Evolutionary conservation across 306 rosid species (phyloP).

Genomic region (Lagenaria siceraria): DNA sequence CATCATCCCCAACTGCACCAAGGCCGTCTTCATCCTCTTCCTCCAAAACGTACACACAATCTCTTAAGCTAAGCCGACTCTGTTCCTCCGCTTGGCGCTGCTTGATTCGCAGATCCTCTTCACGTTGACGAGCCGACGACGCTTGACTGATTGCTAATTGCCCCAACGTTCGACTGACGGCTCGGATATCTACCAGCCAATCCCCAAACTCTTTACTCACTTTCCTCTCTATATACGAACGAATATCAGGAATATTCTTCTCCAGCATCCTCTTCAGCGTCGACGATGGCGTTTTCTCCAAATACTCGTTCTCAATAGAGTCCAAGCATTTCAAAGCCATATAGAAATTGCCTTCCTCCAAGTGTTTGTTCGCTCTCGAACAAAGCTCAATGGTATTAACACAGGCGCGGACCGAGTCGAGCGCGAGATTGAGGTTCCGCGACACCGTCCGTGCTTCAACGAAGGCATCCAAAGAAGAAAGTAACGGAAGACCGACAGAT

Average conservation of each 20-base stretch:
- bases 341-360: constrained; percentile 53
- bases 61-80: constrained; percentile 86
- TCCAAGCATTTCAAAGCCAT: constrained; percentile 86
- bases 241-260: constrained; percentile 91
- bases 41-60: constrained; percentile 78
- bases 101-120: constrained; percentile 92
- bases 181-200: constrained; percentile 98
- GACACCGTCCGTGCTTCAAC: constrained; percentile 78
- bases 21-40: constrained; percentile 78
- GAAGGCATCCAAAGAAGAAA: constrained; percentile 70
- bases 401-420: constrained; percentile 46
- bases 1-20: constrained; percentile 21
- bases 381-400: constrained; percentile 56
- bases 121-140: constrained; percentile 88
- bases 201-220: constrained; percentile 88
- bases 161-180: constrained; percentile 76
- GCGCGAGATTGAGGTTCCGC: constrained; percentile 59
- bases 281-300: constrained; percentile 61
- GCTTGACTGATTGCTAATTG: constrained; percentile 93
- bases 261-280: constrained; percentile 77
- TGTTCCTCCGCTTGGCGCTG: constrained; percentile 99
- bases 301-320: constrained; percentile 50
- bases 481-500: constrained; percentile 64
- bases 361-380: constrained; percentile 67
- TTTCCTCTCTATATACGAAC: constrained; percentile 71